phyloP scores from a whole-genome alignment of 2,329 filamentous ascomycete species.

The Leptographium lundbergii region DNA sequence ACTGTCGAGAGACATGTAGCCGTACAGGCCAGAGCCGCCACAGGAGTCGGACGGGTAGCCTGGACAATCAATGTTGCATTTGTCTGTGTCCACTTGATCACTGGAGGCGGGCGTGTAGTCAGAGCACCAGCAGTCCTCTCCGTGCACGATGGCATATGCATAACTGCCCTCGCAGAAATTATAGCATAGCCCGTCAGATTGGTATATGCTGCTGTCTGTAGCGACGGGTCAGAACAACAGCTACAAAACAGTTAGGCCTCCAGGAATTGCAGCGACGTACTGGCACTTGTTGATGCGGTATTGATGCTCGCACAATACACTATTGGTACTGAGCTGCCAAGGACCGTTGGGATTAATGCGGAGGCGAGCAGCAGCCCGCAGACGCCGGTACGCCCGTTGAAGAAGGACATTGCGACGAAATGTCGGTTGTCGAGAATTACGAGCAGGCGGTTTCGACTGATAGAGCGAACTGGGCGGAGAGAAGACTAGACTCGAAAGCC shows the following conservation, averaged over 20 bases:
- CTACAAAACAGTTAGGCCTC: not conserved
- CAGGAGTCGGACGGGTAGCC: slow-evolving; percentile 57
- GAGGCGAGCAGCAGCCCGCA: slow-evolving; percentile 11
- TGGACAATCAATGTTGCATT: slow-evolving; percentile 50
- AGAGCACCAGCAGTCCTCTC: slow-evolving; percentile 60
- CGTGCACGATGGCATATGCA: slow-evolving; percentile 58
- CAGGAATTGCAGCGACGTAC: slow-evolving; percentile 22
- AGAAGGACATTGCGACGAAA: slow-evolving; percentile 1
- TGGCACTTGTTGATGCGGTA: slow-evolving; percentile 26
- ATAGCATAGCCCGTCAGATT: slow-evolving; percentile 59
- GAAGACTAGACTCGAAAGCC: slow-evolving; percentile 1
- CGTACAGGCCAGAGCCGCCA: slow-evolving; percentile 48
- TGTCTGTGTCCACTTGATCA: slow-evolving; percentile 23
- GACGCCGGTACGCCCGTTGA: not conserved
- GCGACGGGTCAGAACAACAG: not conserved
- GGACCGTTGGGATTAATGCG: slow-evolving; percentile 13
- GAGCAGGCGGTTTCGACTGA: not conserved
- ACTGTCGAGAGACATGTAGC: slow-evolving; percentile 47
- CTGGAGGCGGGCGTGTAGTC: slow-evolving; percentile 46
- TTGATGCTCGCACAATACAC: slow-evolving; percentile 34
- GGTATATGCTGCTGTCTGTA: slow-evolving; percentile 43
- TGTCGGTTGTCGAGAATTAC: not conserved
- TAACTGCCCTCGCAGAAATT: slow-evolving; percentile 42
- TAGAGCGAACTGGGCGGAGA: not conserved
- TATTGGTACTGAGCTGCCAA: slow-evolving; percentile 20